A percentile compares a stretch with the other conserved stretches of the same genome.
These are phyloP conservation scores for Cutaneotrichosporon curvatum DNA, from an alignment of 1,284 basidiomycete species.

Conservation along the genomic window DNA sequence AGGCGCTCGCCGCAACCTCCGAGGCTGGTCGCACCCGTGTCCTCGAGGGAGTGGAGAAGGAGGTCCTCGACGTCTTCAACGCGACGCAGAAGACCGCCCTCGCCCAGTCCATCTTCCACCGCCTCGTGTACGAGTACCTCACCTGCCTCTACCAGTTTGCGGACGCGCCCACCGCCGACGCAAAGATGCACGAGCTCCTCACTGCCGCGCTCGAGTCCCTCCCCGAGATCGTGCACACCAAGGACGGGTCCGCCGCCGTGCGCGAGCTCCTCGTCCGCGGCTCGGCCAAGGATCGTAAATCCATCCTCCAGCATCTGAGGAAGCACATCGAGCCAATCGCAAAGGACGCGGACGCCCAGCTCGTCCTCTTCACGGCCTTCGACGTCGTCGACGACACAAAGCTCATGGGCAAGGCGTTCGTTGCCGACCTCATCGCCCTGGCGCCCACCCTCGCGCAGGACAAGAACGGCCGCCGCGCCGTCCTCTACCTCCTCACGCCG, in stretches of 20 bases:
- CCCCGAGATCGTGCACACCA: slow-evolving; percentile 85
- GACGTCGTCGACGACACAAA: slow-evolving; percentile 86
- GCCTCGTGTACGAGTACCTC: slow-evolving; percentile 51
- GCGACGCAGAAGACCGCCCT: slow-evolving; percentile 81
- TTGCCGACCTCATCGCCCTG: slow-evolving; percentile 51
- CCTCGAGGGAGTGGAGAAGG: slow-evolving; percentile 62
- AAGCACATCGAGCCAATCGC: slow-evolving; percentile 80
- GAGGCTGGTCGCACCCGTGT: slow-evolving; percentile 61
- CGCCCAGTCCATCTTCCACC: slow-evolving; percentile 75
- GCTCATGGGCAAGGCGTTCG: slow-evolving; percentile 67
- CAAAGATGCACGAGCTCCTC: slow-evolving; percentile 46
- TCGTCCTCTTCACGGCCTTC: slow-evolving; percentile 77
- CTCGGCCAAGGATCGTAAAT: slow-evolving; percentile 80
- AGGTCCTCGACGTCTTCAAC: slow-evolving; percentile 74
- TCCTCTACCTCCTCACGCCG: slow-evolving; percentile 73
- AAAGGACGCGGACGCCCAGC: slow-evolving; percentile 74
- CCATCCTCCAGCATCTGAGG: slow-evolving; percentile 74
- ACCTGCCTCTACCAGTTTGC: slow-evolving; percentile 42
- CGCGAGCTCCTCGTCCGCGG: slow-evolving; percentile 73
- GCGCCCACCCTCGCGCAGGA: slow-evolving; percentile 51
- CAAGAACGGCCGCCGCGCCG: slow-evolving; percentile 58
- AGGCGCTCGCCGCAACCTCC: slow-evolving; percentile 59
- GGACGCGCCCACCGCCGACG: slow-evolving; percentile 34
- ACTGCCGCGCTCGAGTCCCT: slow-evolving; percentile 63
- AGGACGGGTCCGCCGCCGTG: slow-evolving; percentile 75